phyloP scores from a whole-genome alignment of 306 rosid species.

The Rosa rugosa region DNA sequence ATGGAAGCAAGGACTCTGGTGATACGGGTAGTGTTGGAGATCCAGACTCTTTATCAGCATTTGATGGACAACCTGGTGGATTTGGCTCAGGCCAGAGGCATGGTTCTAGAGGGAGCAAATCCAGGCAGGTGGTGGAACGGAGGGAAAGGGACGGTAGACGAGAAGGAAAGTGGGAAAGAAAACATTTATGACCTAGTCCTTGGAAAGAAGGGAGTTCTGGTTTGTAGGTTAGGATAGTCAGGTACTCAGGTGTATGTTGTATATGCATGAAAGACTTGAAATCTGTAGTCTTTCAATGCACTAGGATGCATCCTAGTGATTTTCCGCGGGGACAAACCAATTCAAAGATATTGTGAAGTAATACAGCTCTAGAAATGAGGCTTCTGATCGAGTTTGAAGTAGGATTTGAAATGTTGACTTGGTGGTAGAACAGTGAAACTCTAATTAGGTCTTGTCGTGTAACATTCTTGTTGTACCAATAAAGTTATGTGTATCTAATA shows the following conservation, averaged over 20 bases:
- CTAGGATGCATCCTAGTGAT: neutral
- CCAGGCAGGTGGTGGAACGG: slow-evolving; percentile 73
- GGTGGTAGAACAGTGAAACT: neutral
- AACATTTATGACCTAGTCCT: slow-evolving; percentile 46
- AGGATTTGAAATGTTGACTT: neutral
- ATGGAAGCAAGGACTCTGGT: slow-evolving; percentile 92
- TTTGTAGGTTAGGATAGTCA: neutral
- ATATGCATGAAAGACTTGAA: neutral
- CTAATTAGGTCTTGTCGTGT: neutral
- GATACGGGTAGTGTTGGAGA: slow-evolving; percentile 85
- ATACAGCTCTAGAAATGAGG: neutral
- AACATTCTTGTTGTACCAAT: neutral
- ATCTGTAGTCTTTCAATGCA: neutral
- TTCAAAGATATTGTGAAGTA: neutral
- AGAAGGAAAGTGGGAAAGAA: slow-evolving; percentile 97
- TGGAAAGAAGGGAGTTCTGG: neutral
- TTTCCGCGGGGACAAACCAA: neutral
- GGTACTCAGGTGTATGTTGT: neutral
- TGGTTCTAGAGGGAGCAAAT: slow-evolving; percentile 74
- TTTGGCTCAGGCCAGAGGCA: slow-evolving; percentile 79
- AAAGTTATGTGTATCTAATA: neutral
- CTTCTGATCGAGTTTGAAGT: neutral
- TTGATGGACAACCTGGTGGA: slow-evolving; percentile 70
- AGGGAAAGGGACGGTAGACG: slow-evolving; percentile 83
- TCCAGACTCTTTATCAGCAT: slow-evolving; percentile 69